Base-by-base conservation (phyloP, 1,284 basidiomycete species). In the Ceratobasidium theobromae region DNA sequence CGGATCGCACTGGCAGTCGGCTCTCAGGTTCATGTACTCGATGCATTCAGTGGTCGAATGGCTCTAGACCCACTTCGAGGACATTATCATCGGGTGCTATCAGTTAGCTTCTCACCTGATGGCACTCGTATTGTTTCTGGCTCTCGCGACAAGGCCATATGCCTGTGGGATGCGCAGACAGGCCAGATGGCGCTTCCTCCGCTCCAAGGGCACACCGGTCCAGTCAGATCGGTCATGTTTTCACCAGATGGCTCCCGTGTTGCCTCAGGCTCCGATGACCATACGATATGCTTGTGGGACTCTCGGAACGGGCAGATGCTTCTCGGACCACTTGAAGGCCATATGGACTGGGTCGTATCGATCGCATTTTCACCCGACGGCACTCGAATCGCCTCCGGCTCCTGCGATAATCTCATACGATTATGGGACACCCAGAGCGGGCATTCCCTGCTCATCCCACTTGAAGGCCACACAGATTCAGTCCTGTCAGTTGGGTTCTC, bases 181-280 rank as follows among this genome's bases (percentile, higher is more conserved):
- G 18, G 6, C 11, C 53, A n/a, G 23, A 35, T 16, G 25, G 6
- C 30, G 12, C 41, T 14, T n/a, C 28, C 23, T 16, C 25, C 49
- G 14, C 46, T 62, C 23, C 2, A 58, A 21, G 57, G 57, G 23
- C 57, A 62, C 23, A 27, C 11, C 6, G 43, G 33, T 14, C 21
- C 46, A 9, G 43, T 62, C n/a, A 51, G n/a, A 28, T 46, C 46
- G 6, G 57, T 62, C 9, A 51, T 16, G 11, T 64, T 62, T 38
- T 62, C 57, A 51, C 57, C 21, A 9, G 57, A 62, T 58, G 33
- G 49, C 57, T 11, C 43, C 14, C 46, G 40, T 14, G 25, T 62
- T 14, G 46, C 25, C 33, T 66, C 64, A 8, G 64, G 58, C 28
- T 66, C 64, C 21, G 54, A 12, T 62, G 64, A 66, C 38, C n/a